phyloP scores from a whole-genome alignment of 768 basidiomycete genomes.

The Boletus rubropictus region DNA sequence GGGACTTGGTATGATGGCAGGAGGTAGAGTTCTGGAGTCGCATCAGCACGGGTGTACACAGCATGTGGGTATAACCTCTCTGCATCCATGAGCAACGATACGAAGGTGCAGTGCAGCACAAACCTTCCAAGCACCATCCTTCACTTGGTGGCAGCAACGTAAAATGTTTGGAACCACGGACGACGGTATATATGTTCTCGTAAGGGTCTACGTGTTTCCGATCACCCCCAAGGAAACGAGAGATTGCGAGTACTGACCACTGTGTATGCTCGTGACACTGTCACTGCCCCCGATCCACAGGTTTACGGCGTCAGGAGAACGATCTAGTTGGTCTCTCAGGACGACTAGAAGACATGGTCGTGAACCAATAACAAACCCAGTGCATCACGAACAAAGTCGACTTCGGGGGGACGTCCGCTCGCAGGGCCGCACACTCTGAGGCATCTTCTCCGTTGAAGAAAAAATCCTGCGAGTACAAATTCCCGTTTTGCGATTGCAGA shows the following conservation, averaged over 20 bases:
- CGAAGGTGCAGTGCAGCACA: constrained; percentile 6
- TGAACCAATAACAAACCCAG: constrained; percentile 47
- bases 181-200: constrained; percentile 88
- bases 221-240: not conserved
- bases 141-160: constrained; percentile 87
- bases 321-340: constrained; percentile 34
- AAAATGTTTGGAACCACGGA: constrained; percentile 81
- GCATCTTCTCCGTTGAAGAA: constrained; percentile 32
- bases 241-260: constrained; percentile 44
- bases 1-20: constrained; percentile 32
- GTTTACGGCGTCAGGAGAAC: constrained; percentile 82
- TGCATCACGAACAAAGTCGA: constrained; percentile 73
- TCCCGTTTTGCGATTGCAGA: constrained; percentile 90
- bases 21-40: constrained; percentile 23
- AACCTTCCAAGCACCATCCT: constrained; percentile 77
- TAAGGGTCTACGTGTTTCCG: constrained; percentile 59
- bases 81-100: constrained; percentile 26
- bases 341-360: not conserved
- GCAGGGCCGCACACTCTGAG: constrained; percentile 61
- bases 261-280: constrained; percentile 83
- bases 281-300: constrained; percentile 81
- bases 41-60: constrained; percentile 42
- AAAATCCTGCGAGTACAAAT: constrained; percentile 53
- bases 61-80: constrained; percentile 65
- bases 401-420: constrained; percentile 62